Base-by-base conservation (phyloP, 23 red algal species). In the Chondrus crispus region DNA sequence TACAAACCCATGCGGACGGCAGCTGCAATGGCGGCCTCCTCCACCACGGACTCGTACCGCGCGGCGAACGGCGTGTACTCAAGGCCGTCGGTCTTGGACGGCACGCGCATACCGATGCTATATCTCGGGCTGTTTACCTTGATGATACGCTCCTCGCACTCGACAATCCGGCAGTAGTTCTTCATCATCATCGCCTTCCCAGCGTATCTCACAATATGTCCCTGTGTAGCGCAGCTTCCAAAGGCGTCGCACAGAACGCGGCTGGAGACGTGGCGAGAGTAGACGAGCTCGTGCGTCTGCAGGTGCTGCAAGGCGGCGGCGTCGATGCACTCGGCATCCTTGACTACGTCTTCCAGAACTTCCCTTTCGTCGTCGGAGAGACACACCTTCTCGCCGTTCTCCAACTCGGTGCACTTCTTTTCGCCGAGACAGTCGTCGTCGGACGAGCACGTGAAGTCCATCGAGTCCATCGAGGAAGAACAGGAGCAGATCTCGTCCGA, bases 171-270 rank as follows among this genome's bases (percentile, higher is more conserved):
- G 45, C 77, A 82, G 14, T 82, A 82, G 30, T 30, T 37, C 4
- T 19, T 33, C 77, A 82, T 82, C 77, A 82, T 82, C 77, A 82
- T 82, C 3, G 77, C 24, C 28, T 20, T 52, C 28, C 77, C 26
- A 26, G 42, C 42, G 77, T 37, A 82, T 38, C 44, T 55, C 46
- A 82, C 77, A 5, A 82, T 58, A 26, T 82, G 77, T 2, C 77
- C 77, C 3, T 42, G 47, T 2, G 77, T 82, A 13, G 77, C 77
- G 45, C 77, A 82, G 45, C 50, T 82, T 19, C 45, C 24, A 4
- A 32, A 26, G n/a, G 42, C 28, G 44, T 82, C 77, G 35, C 77
- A 82, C 12, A 82, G 50, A 2, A 82, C 77, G 18, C 77, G 12
- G 20, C 54, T 58, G 10, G 2, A 9, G 18, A 44, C 38, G 2